These are phyloP conservation scores for Cyclospora cayetanensis DNA, from an alignment of 169 alveolate species.

Conservation along the genomic window DNA sequence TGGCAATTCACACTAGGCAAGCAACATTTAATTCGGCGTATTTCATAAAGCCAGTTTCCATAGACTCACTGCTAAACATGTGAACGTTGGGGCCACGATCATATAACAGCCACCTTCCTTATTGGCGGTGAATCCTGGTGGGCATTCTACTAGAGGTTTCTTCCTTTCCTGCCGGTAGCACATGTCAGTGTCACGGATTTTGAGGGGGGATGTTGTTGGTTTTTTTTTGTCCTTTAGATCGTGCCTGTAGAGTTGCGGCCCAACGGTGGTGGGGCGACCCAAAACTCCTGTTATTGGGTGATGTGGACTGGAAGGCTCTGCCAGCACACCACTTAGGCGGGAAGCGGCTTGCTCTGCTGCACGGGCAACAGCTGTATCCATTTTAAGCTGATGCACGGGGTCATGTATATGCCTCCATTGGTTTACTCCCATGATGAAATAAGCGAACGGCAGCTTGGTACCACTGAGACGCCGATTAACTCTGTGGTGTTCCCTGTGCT, in stretches of 20 bases:
- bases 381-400: conserved; percentile 32
- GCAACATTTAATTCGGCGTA: too few species aligned
- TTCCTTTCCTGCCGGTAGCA: conserved; percentile 41
- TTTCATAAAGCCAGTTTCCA: too few species aligned
- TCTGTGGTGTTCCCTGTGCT: too few species aligned
- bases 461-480: not conserved
- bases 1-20: too few species aligned
- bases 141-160: conserved; percentile 15
- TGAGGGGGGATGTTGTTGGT: not conserved
- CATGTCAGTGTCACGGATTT: conserved; percentile 17
- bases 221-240: not conserved
- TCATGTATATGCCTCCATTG: conserved; percentile 39
- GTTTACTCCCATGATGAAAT: conserved; percentile 48
- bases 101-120: conserved; percentile 41
- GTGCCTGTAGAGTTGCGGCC: conserved; percentile 11
- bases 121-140: conserved; percentile 12
- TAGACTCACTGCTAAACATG: not conserved
- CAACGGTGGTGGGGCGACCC: not conserved
- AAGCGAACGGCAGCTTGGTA: conserved; percentile 21
- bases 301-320: not conserved
- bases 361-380: conserved; percentile 16
- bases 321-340: not conserved
- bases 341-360: conserved; percentile 34
- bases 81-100: conserved; percentile 33
- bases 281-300: not conserved